A percentile compares a stretch with the other conserved stretches of the same genome.
These are phyloP conservation scores for Cubamyces sp. DNA, from an alignment of 768 basidiomycete genomes.

Conservation along the genomic window DNA sequence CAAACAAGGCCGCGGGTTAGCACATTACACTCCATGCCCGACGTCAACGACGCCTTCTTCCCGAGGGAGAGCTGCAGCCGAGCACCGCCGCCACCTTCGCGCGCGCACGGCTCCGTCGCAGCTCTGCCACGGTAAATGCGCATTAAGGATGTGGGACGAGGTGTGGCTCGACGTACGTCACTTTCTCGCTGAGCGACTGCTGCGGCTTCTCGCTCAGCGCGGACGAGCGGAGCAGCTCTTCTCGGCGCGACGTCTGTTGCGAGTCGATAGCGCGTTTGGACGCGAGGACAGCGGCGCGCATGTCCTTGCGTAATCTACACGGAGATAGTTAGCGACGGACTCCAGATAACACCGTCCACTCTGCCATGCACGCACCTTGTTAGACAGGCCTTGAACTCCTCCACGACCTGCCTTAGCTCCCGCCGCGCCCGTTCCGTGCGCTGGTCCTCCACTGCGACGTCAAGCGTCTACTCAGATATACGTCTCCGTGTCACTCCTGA, in stretches of 20 bases:
- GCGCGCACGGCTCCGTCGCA: too few species aligned
- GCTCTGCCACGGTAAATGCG: too few species aligned
- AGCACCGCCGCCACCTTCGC: too few species aligned
- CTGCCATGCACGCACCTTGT: constrained; percentile 47
- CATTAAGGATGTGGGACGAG: background rate
- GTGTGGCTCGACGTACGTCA: constrained; percentile 48
- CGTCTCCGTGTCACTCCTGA: constrained; percentile 6
- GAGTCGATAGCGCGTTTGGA: constrained; percentile 79
- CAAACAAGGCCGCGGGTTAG: background rate
- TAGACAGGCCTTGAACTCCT: constrained; percentile 50
- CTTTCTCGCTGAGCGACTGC: constrained; percentile 56
- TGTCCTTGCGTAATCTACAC: constrained; percentile 60
- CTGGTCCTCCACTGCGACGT: constrained; percentile 74
- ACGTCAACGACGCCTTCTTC: background rate
- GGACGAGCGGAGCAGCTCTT: constrained; percentile 67
- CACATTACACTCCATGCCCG: background rate
- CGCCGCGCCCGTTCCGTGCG: constrained; percentile 54
- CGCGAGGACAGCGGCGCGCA: constrained; percentile 66
- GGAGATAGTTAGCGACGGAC: constrained; percentile 10
- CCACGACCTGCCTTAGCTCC: constrained; percentile 54
- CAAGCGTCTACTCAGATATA: constrained; percentile 56
- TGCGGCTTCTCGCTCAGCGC: constrained; percentile 53
- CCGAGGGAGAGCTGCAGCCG: too few species aligned
- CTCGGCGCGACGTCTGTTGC: constrained; percentile 57
- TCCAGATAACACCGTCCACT: background rate